Conservation (phyloP, 805 yeast species). For the Pichia rugopelliculosa region DNA sequence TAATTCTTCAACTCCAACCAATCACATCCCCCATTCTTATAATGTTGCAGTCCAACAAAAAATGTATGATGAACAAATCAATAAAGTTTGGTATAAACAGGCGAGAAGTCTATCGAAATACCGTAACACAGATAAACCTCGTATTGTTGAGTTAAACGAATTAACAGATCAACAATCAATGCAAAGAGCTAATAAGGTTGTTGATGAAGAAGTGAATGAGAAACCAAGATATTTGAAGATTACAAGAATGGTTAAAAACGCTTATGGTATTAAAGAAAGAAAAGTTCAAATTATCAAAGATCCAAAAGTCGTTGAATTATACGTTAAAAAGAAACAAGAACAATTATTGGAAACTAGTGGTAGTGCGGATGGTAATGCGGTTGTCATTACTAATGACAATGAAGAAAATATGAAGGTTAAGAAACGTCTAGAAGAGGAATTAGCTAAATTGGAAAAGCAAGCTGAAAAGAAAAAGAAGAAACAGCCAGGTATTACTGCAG, state of each 20-base stretch:
- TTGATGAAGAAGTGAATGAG: conserved; percentile 27
- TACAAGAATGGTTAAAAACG: conserved; percentile 73
- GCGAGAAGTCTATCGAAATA: conserved; percentile 45
- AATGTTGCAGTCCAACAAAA: conserved; percentile 82
- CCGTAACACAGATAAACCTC: conserved; percentile 20
- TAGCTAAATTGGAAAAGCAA: conserved; percentile 75
- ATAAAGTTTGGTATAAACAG: conserved; percentile 85
- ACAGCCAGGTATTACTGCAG: conserved; percentile 26
- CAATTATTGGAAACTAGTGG: conserved; percentile 38
- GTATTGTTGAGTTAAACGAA: conserved; percentile 16
- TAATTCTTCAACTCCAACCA: conserved; percentile 28
- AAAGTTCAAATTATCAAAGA: conserved; percentile 72
- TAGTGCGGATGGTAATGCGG: conserved; percentile 51
- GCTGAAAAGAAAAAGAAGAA: conserved; percentile 42
- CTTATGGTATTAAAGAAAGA: conserved; percentile 80
- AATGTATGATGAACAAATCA: conserved; percentile 84
- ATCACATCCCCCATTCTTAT: conserved; percentile 47
- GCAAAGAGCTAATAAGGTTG: conserved; percentile 27
- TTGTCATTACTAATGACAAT: conserved; percentile 72
- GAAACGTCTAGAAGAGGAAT: conserved; percentile 70
- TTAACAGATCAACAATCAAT: conserved; percentile 30
- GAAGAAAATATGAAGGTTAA: conserved; percentile 74
- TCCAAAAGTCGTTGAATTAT: conserved; percentile 81
- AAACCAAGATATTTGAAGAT: conserved; percentile 42
- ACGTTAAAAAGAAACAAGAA: conserved; percentile 48